Evolutionary conservation across 257 asterid species (phyloP).

Genomic region (Phtheirospermum japonicum): DNA sequence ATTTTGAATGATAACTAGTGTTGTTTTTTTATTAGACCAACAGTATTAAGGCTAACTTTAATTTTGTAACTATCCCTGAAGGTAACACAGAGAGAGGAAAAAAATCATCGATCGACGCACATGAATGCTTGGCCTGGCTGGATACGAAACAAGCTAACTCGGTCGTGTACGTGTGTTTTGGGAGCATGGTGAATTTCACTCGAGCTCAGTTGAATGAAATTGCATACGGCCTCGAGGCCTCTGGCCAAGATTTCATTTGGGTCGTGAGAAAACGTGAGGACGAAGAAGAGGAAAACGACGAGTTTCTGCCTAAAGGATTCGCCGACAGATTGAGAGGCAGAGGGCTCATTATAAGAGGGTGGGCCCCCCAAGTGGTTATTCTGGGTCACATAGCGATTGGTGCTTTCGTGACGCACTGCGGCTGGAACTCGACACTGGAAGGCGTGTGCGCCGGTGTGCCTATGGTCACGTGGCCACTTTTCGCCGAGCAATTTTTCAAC

Average conservation of each 20-base stretch:
- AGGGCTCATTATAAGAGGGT: constrained; percentile 39
- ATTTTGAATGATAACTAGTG: too few relatives aligned
- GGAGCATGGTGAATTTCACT: constrained; percentile 32
- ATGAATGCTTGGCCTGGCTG: constrained; percentile 54
- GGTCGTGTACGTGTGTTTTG: constrained; percentile 39
- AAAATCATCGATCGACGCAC: constrained; percentile 40
- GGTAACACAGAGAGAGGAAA: constrained; percentile 37
- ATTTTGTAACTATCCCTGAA: neutral
- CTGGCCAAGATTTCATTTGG: constrained; percentile 42
- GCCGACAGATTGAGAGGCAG: constrained; percentile 36
- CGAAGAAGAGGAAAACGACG: constrained; percentile 20
- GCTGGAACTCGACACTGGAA: constrained; percentile 47
- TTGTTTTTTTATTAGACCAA: too few relatives aligned
- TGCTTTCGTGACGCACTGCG: constrained; percentile 46
- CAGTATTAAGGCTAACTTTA: too few relatives aligned
- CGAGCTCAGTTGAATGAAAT: constrained; percentile 30
- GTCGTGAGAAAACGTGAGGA: constrained; percentile 21
- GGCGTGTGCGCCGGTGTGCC: constrained; percentile 40
- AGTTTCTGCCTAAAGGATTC: constrained; percentile 57
- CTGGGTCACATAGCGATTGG: constrained; percentile 35
- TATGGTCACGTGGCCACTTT: constrained; percentile 49
- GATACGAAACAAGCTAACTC: constrained; percentile 35
- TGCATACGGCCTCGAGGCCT: constrained; percentile 37
- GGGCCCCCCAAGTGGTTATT: constrained; percentile 44
- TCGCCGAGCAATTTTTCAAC: constrained; percentile 44